These are phyloP conservation scores for Herpetomonas tarakana DNA, from an alignment of 208 protist species.

Conservation along the genomic window DNA sequence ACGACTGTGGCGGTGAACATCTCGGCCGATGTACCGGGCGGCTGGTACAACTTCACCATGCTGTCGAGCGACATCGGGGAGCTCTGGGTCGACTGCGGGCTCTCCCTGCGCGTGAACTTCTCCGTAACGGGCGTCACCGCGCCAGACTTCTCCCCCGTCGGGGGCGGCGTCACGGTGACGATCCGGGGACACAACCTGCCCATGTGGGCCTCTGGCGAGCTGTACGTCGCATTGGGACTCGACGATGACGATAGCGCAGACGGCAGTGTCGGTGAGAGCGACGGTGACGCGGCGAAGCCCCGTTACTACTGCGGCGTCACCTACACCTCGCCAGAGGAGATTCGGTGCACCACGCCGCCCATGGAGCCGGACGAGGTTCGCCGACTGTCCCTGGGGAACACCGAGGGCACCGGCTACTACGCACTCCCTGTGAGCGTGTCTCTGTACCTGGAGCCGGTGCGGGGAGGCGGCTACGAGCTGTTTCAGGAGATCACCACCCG, in stretches of 20 bases:
- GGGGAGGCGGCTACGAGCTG: background rate
- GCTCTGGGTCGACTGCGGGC: slow-evolving; percentile 22
- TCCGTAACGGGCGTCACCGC: slow-evolving; percentile 22
- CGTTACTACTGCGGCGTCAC: slow-evolving; percentile 18
- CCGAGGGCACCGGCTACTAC: slow-evolving; percentile 11
- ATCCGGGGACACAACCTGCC: slow-evolving; percentile 37
- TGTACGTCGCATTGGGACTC: slow-evolving; percentile 3
- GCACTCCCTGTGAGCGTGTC: slow-evolving; percentile 12
- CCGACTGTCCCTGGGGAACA: slow-evolving; percentile 7
- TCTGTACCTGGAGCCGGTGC: background rate
- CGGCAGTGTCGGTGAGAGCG: background rate
- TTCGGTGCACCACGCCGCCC: slow-evolving; percentile 25
- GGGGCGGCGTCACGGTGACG: slow-evolving; percentile 19
- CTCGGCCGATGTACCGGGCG: slow-evolving; percentile 23
- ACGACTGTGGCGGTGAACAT: slow-evolving; percentile 24
- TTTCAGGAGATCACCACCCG: slow-evolving; percentile 25
- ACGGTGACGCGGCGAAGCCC: background rate
- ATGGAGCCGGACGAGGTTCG: slow-evolving; percentile 13
- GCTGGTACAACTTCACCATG: slow-evolving; percentile 34
- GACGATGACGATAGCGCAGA: background rate
- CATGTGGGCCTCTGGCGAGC: slow-evolving; percentile 9
- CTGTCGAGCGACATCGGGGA: slow-evolving; percentile 20
- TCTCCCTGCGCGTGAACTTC: slow-evolving; percentile 22
- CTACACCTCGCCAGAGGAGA: slow-evolving; percentile 5
- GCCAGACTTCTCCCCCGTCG: slow-evolving; percentile 19